These are phyloP conservation scores for Escallonia herrerae DNA, from an alignment of 129 eudicot species.

Conservation along the genomic window DNA sequence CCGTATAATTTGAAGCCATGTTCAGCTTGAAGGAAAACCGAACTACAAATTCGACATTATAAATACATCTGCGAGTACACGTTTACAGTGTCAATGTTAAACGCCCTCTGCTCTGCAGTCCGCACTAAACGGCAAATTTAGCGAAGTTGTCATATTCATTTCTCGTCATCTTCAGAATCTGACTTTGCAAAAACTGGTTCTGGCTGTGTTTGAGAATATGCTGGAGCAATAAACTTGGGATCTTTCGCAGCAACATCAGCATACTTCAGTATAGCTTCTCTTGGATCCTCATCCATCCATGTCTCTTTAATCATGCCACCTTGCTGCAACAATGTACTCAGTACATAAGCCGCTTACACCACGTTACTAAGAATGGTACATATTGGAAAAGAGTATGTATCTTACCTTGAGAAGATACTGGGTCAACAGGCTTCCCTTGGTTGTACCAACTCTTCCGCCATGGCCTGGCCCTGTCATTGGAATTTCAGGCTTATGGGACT, in stretches of 20 bases:
- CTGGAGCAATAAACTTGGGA: slow-evolving; percentile 92
- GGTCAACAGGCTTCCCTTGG: slow-evolving; percentile 89
- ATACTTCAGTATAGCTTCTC: slow-evolving; percentile 93
- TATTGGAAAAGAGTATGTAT: too few relatives aligned
- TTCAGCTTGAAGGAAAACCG: too few relatives aligned
- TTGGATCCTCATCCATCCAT: slow-evolving; percentile 99
- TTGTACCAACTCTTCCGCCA: slow-evolving; percentile 94
- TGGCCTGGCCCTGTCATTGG: slow-evolving; percentile 90
- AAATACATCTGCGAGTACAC: too few relatives aligned
- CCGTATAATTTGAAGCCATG: too few relatives aligned
- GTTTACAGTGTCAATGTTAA: too few relatives aligned
- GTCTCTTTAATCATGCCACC: slow-evolving; percentile 97
- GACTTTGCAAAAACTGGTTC: slow-evolving; percentile 72
- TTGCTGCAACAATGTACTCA: slow-evolving; percentile 53
- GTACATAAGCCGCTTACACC: slow-evolving; percentile 6
- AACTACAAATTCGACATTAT: too few relatives aligned
- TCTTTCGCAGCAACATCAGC: slow-evolving; percentile 95
- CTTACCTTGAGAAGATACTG: slow-evolving; percentile 95
- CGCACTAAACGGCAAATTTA: too few relatives aligned
- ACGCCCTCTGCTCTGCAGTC: too few relatives aligned
- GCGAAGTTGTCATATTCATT: slow-evolving; percentile 8
- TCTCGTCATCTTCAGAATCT: slow-evolving; percentile 86
- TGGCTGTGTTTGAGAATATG: slow-evolving; percentile 94
- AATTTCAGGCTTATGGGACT: slow-evolving; percentile 95
- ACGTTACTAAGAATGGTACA: neutral